phyloP scores from a whole-genome alignment of 345 rosid species.

The Microthlaspi erraticum region DNA sequence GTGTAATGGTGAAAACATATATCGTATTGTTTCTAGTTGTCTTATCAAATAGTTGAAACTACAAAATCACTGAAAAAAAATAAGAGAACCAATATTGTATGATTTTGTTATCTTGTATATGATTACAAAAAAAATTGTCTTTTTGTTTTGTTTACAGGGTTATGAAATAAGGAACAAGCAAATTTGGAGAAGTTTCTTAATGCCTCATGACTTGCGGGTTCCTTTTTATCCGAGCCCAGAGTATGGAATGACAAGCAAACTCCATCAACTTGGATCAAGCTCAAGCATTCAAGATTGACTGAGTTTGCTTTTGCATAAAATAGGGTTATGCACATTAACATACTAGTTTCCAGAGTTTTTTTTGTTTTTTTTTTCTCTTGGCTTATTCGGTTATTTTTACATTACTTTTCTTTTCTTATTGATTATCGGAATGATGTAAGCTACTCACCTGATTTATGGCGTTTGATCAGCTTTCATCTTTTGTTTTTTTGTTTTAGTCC shows the following conservation, averaged over 20 bases:
- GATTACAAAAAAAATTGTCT: background rate
- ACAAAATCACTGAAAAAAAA: no score
- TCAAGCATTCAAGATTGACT: background rate
- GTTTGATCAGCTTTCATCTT: no score
- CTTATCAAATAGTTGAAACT: background rate
- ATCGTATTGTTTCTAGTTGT: background rate
- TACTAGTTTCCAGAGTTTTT: no score
- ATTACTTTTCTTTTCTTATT: no score
- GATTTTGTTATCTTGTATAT: background rate
- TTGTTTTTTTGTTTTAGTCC: no score
- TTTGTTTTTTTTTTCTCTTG: no score
- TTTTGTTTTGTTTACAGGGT: conserved; percentile 51
- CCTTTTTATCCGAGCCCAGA: conserved; percentile 44
- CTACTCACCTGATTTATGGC: no score
- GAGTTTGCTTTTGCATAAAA: no score
- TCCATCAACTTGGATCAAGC: background rate
- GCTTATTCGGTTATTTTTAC: no score
- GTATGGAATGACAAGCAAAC: background rate
- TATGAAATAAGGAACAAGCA: conserved; percentile 61
- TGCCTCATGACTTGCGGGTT: conserved; percentile 51
- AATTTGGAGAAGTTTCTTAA: conserved; percentile 64
- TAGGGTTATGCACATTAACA: no score
- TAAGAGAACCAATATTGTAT: background rate
- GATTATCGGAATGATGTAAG: no score
- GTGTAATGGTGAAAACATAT: background rate